Conservation (phyloP, 208 protist genomes). For the Wallacemonas sp. region DNA sequence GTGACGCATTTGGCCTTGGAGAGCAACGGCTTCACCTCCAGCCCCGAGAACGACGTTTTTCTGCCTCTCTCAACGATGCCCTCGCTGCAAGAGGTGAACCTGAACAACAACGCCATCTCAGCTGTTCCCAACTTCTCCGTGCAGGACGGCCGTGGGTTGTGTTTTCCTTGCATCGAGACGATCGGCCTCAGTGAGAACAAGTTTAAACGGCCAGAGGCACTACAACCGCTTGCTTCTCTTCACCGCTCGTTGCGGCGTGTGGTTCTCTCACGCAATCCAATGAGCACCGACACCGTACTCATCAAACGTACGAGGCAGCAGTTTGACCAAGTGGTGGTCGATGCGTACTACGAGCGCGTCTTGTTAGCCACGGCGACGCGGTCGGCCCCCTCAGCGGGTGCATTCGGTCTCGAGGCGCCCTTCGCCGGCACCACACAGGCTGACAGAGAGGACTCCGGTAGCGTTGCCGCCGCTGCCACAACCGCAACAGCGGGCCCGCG, state of each 20-base stretch:
- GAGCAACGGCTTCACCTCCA: conserved; percentile 58
- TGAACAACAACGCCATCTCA: conserved; percentile 74
- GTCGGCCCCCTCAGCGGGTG: not conserved
- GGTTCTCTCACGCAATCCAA: conserved; percentile 61
- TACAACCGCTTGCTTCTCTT: conserved; percentile 57
- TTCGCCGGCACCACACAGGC: conserved; percentile 14
- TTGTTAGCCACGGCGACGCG: not conserved
- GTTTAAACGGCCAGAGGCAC: conserved; percentile 30
- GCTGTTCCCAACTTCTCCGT: conserved; percentile 55
- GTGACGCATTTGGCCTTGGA: conserved; percentile 87
- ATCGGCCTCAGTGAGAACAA: conserved; percentile 66
- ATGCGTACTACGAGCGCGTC: conserved; percentile 45
- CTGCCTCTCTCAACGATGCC: conserved; percentile 78
- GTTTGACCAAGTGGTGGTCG: conserved; percentile 60
- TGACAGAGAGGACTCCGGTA: not conserved
- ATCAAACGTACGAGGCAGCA: conserved; percentile 18
- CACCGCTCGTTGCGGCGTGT: conserved; percentile 62
- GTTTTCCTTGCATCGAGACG: conserved; percentile 72
- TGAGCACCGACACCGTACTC: conserved; percentile 26
- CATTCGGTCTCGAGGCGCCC: not conserved
- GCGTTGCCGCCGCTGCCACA: not conserved
- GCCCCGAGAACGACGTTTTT: conserved; percentile 41
- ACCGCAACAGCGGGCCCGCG: not conserved
- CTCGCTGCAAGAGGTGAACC: conserved; percentile 76
- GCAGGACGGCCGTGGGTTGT: conserved; percentile 32